phyloP scores from a whole-genome alignment of 2,329 filamentous ascomycete genomes.

The Hypoxylon sp. region DNA sequence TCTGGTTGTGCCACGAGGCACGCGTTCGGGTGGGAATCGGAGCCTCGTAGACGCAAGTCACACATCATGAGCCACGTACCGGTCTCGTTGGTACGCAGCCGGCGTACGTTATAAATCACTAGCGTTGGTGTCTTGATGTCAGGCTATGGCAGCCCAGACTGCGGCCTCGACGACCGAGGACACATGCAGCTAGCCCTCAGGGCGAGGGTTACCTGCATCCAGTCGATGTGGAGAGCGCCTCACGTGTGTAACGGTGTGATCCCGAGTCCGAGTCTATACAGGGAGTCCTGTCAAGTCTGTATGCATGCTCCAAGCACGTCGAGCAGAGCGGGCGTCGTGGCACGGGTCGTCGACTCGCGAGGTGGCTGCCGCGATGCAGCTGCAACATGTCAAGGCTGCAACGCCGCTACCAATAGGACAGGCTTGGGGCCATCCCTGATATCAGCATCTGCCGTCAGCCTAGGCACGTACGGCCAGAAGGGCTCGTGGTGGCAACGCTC shows the following conservation, averaged over 20 bases:
- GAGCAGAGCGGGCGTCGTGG: not conserved
- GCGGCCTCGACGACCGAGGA: constrained; percentile 5
- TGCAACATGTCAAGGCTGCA: constrained; percentile 21
- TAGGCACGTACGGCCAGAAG: constrained; percentile 11
- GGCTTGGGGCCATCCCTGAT: constrained; percentile 12
- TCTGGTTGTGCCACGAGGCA: not conserved
- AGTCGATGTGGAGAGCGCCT: constrained; percentile 11
- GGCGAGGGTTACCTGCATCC: constrained; percentile 20
- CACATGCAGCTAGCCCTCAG: constrained; percentile 23
- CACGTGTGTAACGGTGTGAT: constrained; percentile 9
- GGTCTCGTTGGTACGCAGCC: not conserved
- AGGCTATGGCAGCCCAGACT: constrained; percentile 5
- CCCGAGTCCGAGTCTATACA: constrained; percentile 15
- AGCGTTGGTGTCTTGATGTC: constrained; percentile 4
- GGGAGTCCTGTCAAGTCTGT: not conserved
- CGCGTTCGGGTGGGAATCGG: not conserved
- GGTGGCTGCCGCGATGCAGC: not conserved
- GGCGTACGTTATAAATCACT: constrained; percentile 7
- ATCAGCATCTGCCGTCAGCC: constrained; percentile 37
- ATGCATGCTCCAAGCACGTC: not conserved
- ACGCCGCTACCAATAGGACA: constrained; percentile 8
- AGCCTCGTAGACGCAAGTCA: not conserved
- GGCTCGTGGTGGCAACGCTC: constrained; percentile 14
- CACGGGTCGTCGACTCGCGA: constrained; percentile 1
- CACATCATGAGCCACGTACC: not conserved